phyloP scores from a whole-genome alignment of 169 alveolate species.

The Nephromyces sp. region DNA sequence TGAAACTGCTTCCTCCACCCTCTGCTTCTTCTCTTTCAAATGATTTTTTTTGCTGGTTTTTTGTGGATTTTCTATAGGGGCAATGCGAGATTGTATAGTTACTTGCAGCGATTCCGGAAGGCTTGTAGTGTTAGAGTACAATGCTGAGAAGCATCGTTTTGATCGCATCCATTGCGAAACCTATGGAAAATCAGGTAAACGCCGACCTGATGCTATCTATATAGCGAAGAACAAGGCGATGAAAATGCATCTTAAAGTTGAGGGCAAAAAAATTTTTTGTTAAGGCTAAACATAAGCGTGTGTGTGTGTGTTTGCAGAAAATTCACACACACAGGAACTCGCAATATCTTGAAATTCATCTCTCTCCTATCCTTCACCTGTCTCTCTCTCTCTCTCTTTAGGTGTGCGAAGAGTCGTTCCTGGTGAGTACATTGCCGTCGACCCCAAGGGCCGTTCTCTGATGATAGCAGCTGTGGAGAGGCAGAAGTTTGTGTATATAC shows the following conservation, averaged over 20 bases:
- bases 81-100: conserved; percentile 83
- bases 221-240: too few species aligned
- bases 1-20: too few species aligned
- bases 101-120: conserved; percentile 95
- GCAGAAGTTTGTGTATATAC: conserved; percentile 92
- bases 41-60: too few species aligned
- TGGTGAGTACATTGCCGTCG: conserved; percentile 98
- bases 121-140: conserved; percentile 81
- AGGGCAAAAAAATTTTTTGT: too few species aligned
- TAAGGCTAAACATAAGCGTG: too few species aligned
- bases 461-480: conserved; percentile 98
- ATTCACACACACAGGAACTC: too few species aligned
- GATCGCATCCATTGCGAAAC: conserved; percentile 91
- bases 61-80: too few species aligned
- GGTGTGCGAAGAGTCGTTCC: conserved; percentile 39
- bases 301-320: too few species aligned
- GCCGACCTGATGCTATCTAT: too few species aligned
- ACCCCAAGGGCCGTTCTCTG: conserved; percentile 97
- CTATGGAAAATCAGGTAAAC: conserved; percentile 83
- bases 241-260: too few species aligned
- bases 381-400: background rate
- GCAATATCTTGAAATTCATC: too few species aligned
- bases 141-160: conserved; percentile 68
- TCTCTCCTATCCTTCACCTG: background rate
- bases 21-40: too few species aligned